Percentiles rank a stretch among this genome's conserved stretches.
Evolutionary conservation across 495 filamentous ascomycete genomes (phyloP).

Genomic region (Penicillium salamii): DNA sequence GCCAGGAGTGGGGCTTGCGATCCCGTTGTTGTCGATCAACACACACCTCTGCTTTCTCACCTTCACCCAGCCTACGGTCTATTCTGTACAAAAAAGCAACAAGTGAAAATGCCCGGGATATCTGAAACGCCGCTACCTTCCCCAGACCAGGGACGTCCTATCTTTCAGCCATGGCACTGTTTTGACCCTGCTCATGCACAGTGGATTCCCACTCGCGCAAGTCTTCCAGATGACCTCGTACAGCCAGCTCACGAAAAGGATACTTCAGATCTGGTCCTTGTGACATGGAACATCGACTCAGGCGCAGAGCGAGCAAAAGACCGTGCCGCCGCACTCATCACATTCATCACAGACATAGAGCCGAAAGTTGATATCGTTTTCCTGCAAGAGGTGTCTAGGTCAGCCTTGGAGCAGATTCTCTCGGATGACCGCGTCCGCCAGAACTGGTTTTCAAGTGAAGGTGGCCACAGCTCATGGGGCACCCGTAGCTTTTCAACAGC

Average conservation of each 20-base stretch:
- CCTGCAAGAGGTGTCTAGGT: slow-evolving; percentile 21
- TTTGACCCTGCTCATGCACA: background rate
- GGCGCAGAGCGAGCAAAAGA: background rate
- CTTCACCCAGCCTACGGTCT: no score
- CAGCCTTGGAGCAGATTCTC: slow-evolving; percentile 12
- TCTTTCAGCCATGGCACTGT: background rate
- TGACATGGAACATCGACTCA: slow-evolving; percentile 23
- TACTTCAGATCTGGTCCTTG: slow-evolving; percentile 2
- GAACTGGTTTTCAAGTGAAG: slow-evolving; percentile 18
- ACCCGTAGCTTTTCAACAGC: slow-evolving; percentile 11
- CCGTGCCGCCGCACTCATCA: slow-evolving; percentile 12
- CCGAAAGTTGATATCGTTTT: slow-evolving; percentile 13
- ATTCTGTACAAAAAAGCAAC: no score
- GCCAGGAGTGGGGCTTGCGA: no score
- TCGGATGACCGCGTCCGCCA: slow-evolving; percentile 9
- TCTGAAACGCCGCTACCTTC: no score
- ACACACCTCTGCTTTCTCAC: no score
- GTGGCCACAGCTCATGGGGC: slow-evolving; percentile 3
- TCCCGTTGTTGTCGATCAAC: no score
- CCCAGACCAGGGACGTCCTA: no score
- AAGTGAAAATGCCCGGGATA: no score
- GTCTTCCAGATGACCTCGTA: no score
- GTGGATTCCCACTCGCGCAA: slow-evolving; percentile 1
- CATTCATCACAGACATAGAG: background rate
- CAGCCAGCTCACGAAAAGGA: background rate